Percentiles rank a stretch among this genome's conserved stretches.
Conservation (phyloP, 208 protist species). For the Trypanosoma cruzi region DNA sequence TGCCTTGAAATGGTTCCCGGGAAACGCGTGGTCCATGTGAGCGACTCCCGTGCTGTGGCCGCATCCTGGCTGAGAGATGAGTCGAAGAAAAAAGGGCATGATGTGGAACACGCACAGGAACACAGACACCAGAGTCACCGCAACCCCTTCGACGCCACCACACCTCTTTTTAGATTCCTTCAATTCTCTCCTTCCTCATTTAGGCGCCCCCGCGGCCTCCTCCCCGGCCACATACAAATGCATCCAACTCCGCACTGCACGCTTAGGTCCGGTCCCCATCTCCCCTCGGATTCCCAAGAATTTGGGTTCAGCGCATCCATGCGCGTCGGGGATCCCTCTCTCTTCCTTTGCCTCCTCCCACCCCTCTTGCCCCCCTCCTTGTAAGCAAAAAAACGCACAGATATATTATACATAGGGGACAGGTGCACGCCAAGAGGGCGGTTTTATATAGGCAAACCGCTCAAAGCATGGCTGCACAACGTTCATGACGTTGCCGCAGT, state of each 20-base stretch:
- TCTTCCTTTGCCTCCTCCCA: too few species aligned
- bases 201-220: too few species aligned
- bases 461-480: neutral
- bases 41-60: neutral
- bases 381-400: neutral
- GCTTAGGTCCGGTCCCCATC: too few species aligned
- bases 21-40: slow-evolving; percentile 63
- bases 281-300: too few species aligned
- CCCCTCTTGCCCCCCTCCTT: neutral
- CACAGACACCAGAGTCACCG: neutral
- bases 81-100: neutral
- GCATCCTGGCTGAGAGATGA: neutral
- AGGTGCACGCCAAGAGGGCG: neutral
- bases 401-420: neutral
- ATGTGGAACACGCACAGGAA: neutral
- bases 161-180: too few species aligned
- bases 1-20: slow-evolving; percentile 68
- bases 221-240: too few species aligned
- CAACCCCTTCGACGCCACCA: neutral
- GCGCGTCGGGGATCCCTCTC: too few species aligned
- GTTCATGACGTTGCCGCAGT: neutral
- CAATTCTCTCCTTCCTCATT: too few species aligned
- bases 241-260: too few species aligned
- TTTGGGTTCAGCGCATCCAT: too few species aligned
- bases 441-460: neutral